A percentile compares a stretch with the other conserved stretches of the same genome.
Conservation (phyloP, 2,329 filamentous ascomycete species). For the Penicillium sp. region DNA sequence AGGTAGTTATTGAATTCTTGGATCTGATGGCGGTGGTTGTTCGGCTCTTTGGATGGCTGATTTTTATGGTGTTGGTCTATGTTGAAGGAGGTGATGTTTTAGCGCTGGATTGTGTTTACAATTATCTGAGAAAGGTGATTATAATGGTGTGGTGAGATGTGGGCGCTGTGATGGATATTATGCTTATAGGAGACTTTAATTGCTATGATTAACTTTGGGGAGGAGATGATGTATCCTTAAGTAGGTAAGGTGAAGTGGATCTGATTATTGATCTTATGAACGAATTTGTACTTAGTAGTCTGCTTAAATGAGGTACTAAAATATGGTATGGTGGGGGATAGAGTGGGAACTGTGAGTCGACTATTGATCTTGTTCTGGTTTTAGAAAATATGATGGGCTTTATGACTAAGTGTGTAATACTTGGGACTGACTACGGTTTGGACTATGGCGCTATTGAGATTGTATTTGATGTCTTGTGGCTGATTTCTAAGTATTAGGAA, state of each 20-base stretch:
- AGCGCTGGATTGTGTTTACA: conserved; percentile 15
- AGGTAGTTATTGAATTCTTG: conserved; percentile 17
- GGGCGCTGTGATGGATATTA: conserved; percentile 22
- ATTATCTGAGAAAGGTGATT: conserved; percentile 23
- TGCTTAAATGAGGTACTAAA: conserved; percentile 40
- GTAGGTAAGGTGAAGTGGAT: conserved; percentile 40
- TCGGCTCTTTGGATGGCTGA: conserved; percentile 15
- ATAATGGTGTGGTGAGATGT: conserved; percentile 17
- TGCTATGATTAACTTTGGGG: conserved; percentile 28
- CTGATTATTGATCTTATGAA: conserved; percentile 40
- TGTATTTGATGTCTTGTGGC: conserved; percentile 26
- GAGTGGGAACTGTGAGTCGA: conserved; percentile 21
- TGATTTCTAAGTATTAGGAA: conserved; percentile 12
- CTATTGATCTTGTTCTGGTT: conserved; percentile 20
- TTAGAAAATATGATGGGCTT: conserved; percentile 18
- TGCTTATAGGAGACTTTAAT: conserved; percentile 14
- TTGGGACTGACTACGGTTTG: conserved; percentile 25
- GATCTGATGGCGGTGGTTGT: conserved; percentile 22
- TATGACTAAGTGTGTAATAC: conserved; percentile 18
- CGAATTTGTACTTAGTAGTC: conserved; percentile 33
- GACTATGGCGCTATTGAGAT: conserved; percentile 36
- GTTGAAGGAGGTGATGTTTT: conserved; percentile 18
- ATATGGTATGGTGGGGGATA: conserved; percentile 32
- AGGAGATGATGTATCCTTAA: conserved; percentile 32
- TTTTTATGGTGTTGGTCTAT: conserved; percentile 31